Conservation (phyloP, 352 stramenopile species). For the Poterioochromonas sp. region DNA sequence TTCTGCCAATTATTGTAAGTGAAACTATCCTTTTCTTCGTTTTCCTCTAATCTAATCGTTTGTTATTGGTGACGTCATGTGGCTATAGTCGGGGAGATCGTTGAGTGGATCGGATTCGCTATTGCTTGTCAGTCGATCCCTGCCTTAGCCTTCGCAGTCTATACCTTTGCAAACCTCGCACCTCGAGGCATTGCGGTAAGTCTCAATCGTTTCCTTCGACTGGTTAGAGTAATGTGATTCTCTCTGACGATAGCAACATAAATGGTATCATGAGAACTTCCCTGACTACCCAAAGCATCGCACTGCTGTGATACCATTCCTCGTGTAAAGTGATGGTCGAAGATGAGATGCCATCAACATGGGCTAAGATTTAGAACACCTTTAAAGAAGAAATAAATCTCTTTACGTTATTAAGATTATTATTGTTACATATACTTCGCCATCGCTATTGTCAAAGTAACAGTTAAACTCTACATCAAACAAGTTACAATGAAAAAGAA, state of each 20-base stretch:
- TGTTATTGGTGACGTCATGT: neutral
- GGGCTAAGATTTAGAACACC: no score
- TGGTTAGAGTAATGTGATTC: neutral
- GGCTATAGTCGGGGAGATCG: conserved; percentile 22
- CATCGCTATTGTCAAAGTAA: no score
- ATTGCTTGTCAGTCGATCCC: neutral
- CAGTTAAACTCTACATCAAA: no score
- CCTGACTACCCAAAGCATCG: conserved; percentile 20
- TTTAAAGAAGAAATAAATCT: no score
- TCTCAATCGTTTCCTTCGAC: neutral
- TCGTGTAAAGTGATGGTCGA: no score
- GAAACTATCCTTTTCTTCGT: neutral
- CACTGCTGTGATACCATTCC: conserved; percentile 26
- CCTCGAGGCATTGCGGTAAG: conserved; percentile 14
- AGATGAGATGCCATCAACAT: no score
- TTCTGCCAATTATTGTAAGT: conserved; percentile 33
- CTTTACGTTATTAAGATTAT: no score
- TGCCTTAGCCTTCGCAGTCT: neutral
- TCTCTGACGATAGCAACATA: conserved; percentile 24
- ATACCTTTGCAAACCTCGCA: neutral
- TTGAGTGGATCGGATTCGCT: conserved; percentile 33
- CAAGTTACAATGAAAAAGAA: no score
- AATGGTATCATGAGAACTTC: conserved; percentile 31
- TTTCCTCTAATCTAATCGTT: neutral
- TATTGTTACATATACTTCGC: no score